Conservation (phyloP, 805 yeast species). For the Lachancea mirantina region DNA sequence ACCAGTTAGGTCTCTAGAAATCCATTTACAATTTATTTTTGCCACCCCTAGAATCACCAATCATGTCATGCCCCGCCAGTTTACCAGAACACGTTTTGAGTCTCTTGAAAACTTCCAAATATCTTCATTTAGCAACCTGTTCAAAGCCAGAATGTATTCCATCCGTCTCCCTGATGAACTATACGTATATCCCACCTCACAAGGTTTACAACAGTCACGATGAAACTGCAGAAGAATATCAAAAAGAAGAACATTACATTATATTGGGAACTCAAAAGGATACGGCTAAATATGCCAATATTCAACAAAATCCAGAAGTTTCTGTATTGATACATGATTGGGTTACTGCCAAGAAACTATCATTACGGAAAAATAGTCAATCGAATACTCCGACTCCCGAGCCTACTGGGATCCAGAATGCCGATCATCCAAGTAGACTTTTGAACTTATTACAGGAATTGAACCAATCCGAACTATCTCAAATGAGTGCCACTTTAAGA, state of each 20-base stretch:
- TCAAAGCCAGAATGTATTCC: constrained; percentile 54
- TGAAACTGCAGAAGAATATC: constrained; percentile 29
- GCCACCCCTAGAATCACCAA: too few species aligned
- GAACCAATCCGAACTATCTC: constrained; percentile 72
- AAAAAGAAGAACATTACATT: constrained; percentile 41
- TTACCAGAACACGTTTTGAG: constrained; percentile 35
- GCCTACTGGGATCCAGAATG: constrained; percentile 15
- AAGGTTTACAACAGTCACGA: constrained; percentile 27
- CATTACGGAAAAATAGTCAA: constrained; percentile 25
- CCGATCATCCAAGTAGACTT: constrained; percentile 37
- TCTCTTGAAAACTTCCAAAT: constrained; percentile 54
- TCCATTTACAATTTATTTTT: too few species aligned
- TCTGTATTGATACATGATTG: constrained; percentile 87
- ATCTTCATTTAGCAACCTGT: constrained; percentile 81
- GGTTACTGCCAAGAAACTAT: constrained; percentile 54
- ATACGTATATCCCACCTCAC: constrained; percentile 51
- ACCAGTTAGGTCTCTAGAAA: too few species aligned
- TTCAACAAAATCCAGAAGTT: constrained; percentile 64
- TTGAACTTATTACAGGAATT: constrained; percentile 61
- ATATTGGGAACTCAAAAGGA: constrained; percentile 64
- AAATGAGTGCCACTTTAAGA: constrained; percentile 72
- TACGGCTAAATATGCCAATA: constrained; percentile 70
- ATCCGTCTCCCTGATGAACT: constrained; percentile 88
- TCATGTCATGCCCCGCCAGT: constrained; percentile 31
- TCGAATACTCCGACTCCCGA: constrained; percentile 28